Conservation (phyloP, 306 rosid genomes). For the Potentilla sterilis region DNA sequence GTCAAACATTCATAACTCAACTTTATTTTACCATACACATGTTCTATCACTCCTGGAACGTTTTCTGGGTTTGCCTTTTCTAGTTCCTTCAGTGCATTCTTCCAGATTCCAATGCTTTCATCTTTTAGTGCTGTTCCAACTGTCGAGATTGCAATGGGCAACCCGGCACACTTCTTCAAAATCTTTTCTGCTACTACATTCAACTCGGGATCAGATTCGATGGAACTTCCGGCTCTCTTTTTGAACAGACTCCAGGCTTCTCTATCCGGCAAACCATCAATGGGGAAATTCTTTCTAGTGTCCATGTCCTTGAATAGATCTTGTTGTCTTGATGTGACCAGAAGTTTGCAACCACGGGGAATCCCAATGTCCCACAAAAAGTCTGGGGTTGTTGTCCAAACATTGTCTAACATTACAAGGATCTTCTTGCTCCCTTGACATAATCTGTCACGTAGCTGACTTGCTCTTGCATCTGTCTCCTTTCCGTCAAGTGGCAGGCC, state of each 20-base stretch:
- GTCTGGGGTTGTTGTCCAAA: background rate
- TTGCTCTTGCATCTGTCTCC: background rate
- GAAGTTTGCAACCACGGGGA: background rate
- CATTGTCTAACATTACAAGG: constrained; percentile 9
- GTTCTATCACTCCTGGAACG: background rate
- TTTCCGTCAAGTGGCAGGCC: background rate
- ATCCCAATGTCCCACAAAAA: background rate
- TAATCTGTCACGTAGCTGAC: background rate
- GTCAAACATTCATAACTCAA: background rate
- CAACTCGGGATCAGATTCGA: background rate
- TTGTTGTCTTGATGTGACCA: background rate
- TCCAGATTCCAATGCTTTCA: constrained; percentile 25
- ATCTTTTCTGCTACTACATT: constrained; percentile 18
- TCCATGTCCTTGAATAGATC: background rate
- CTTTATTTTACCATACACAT: background rate
- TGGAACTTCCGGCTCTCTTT: constrained; percentile 1
- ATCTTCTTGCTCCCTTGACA: background rate
- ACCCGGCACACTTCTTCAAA: constrained; percentile 31
- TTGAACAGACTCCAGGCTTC: constrained; percentile 15
- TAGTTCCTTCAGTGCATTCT: constrained; percentile 22
- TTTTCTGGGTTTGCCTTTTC: background rate
- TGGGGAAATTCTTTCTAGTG: background rate
- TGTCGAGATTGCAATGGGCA: constrained; percentile 35
- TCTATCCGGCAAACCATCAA: background rate
- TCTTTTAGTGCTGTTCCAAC: constrained; percentile 31